phyloP scores from a whole-genome alignment of 768 basidiomycete genomes.

The Auricularia cornea region DNA sequence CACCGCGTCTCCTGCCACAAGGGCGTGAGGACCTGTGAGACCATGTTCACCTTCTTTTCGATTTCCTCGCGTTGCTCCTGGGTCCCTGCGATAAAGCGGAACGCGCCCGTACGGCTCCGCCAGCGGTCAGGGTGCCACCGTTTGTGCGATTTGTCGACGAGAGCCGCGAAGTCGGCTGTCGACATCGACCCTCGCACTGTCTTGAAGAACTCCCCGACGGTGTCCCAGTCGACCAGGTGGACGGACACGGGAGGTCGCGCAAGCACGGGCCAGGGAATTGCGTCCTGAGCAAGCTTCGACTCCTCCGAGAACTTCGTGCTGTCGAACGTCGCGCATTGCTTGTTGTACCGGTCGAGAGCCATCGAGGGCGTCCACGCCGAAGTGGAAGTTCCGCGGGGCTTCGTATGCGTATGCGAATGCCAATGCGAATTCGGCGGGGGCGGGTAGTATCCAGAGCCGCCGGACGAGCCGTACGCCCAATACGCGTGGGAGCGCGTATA shows the following conservation, averaged over 20 bases:
- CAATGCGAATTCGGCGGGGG: not conserved
- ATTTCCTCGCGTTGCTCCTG: constrained; percentile 46
- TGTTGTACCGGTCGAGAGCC: constrained; percentile 63
- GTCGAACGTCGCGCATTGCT: constrained; percentile 57
- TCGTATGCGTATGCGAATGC: not conserved
- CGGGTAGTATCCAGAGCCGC: no score
- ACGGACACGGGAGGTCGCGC: constrained; percentile 39
- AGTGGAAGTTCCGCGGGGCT: not conserved
- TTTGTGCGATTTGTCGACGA: constrained; percentile 63
- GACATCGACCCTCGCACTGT: constrained; percentile 45
- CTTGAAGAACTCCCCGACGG: constrained; percentile 65
- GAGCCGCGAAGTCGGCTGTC: constrained; percentile 49
- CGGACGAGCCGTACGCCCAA: no score
- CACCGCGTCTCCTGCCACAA: constrained; percentile 34
- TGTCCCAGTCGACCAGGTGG: constrained; percentile 61
- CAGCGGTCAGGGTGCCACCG: constrained; percentile 78
- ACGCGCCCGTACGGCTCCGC: constrained; percentile 51
- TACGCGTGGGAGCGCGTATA: no score
- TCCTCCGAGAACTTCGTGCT: constrained; percentile 43
- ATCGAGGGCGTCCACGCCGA: constrained; percentile 48
- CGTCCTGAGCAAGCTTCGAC: constrained; percentile 42
- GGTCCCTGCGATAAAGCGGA: constrained; percentile 47
- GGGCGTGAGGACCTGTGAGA: constrained; percentile 66
- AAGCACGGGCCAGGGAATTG: constrained; percentile 72
- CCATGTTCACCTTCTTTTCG: constrained; percentile 64